Conservation (phyloP, 2,329 filamentous ascomycete species). For the Fusarium equiseti region DNA sequence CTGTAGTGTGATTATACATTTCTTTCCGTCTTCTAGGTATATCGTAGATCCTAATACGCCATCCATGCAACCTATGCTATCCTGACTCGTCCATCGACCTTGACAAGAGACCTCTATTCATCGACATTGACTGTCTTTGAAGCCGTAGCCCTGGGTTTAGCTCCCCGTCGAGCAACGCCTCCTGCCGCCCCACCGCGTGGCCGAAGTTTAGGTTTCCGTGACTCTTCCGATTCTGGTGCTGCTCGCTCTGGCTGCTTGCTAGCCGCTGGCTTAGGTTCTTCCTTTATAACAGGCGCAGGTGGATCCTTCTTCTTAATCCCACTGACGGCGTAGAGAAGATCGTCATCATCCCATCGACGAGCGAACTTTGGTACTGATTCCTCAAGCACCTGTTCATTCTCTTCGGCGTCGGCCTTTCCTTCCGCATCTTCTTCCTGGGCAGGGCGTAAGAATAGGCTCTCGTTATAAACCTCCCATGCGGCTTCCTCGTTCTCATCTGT, state of each 20-base stretch:
- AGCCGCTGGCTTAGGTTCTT: constrained; percentile 45
- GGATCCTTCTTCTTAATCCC: constrained; percentile 57
- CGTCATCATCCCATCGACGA: constrained; percentile 58
- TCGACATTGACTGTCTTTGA: constrained; percentile 36
- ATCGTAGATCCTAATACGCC: constrained; percentile 36
- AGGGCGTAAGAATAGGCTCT: constrained; percentile 68
- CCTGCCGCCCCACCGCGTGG: constrained; percentile 45
- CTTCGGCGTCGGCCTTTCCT: constrained; percentile 36
- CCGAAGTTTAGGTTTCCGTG: constrained; percentile 46
- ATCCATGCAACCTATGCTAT: constrained; percentile 36
- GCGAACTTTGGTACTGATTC: constrained; percentile 55
- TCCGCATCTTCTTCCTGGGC: constrained; percentile 28
- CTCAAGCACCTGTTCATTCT: constrained; percentile 47
- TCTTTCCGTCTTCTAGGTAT: constrained; percentile 7
- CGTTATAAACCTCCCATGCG: constrained; percentile 81
- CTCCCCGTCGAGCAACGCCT: constrained; percentile 47
- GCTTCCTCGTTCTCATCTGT: constrained; percentile 82
- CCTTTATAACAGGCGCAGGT: constrained; percentile 44
- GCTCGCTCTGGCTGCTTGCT: constrained; percentile 31
- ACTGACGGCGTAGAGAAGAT: constrained; percentile 61
- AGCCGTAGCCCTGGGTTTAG: constrained; percentile 43
- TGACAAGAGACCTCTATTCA: not conserved
- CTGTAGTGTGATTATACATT: not conserved
- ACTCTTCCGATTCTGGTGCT: constrained; percentile 42
- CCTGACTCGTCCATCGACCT: not conserved